phyloP scores from a whole-genome alignment of 257 asterid genomes.

The Fraxinus pennsylvanica region DNA sequence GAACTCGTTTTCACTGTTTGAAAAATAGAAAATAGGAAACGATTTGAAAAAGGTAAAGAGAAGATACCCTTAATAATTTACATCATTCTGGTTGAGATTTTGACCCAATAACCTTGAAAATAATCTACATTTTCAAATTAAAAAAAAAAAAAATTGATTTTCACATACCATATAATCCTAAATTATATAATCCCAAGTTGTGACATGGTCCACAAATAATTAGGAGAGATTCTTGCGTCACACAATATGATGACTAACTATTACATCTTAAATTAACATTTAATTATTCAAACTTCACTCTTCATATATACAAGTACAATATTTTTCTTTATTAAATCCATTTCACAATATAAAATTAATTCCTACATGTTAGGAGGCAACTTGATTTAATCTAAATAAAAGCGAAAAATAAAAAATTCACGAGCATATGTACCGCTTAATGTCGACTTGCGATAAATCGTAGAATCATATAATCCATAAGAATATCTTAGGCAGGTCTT shows the following conservation, averaged over 20 bases:
- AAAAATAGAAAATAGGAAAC: too few relatives aligned
- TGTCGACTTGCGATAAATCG: too few relatives aligned
- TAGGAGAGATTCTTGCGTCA: conserved; percentile 8
- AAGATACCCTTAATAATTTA: background rate
- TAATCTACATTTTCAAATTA: background rate
- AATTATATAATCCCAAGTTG: conserved; percentile 16
- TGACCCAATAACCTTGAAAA: conserved; percentile 22
- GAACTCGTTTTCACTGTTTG: too few relatives aligned
- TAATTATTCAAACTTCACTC: background rate
- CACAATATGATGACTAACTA: background rate
- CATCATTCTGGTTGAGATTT: background rate
- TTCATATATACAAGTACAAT: background rate
- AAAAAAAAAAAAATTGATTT: background rate
- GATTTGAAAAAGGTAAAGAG: too few relatives aligned
- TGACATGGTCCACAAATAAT: conserved; percentile 24
- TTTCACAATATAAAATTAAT: background rate
- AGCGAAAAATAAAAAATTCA: background rate
- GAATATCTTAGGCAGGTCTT: background rate
- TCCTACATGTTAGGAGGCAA: background rate
- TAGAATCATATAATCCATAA: too few relatives aligned
- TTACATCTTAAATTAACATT: background rate
- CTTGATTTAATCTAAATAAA: background rate
- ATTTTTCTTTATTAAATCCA: background rate
- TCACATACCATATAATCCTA: background rate
- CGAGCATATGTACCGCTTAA: too few relatives aligned